Evolutionary conservation across 768 basidiomycete genomes (phyloP).

Genomic region (Boletus pseudo-olivaceus): DNA sequence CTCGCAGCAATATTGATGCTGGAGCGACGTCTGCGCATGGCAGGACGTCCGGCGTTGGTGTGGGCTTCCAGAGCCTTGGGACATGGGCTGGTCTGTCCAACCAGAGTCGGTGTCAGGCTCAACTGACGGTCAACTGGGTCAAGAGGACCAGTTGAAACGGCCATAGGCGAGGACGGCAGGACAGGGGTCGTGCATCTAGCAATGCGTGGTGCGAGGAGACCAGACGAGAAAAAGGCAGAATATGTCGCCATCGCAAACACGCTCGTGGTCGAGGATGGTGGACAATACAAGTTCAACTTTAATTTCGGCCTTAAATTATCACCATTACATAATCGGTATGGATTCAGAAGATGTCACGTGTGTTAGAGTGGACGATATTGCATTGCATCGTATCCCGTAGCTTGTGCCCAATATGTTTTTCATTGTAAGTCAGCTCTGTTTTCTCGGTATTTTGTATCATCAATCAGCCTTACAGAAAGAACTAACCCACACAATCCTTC

Average conservation of each 20-base stretch:
- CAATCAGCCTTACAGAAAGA: conserved; percentile 63
- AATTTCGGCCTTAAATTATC: conserved; percentile 9
- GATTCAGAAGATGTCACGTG: conserved; percentile 23
- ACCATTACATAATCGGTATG: conserved; percentile 22
- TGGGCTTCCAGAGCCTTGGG: conserved; percentile 18
- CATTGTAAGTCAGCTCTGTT: conserved; percentile 48
- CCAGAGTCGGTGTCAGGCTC: conserved; percentile 37
- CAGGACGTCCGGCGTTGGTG: conserved; percentile 33
- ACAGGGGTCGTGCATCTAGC: conserved; percentile 22
- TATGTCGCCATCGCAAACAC: conserved; percentile 41
- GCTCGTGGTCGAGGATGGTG: not conserved
- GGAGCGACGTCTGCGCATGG: conserved; percentile 59
- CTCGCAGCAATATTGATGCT: conserved; percentile 54
- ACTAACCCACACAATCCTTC: conserved; percentile 92
- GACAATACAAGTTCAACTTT: conserved; percentile 17
- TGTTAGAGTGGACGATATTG: too few relatives aligned
- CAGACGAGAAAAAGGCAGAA: conserved; percentile 69
- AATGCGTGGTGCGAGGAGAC: conserved; percentile 53
- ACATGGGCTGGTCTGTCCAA: conserved; percentile 24
- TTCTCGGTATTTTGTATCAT: not conserved
- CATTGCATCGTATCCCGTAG: not conserved
- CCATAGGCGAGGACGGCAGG: conserved; percentile 24
- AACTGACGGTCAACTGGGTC: conserved; percentile 36
- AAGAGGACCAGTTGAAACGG: conserved; percentile 15
- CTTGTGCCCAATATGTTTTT: conserved; percentile 52